These are phyloP conservation scores for Tulasnella sp. DNA, from an alignment of 768 basidiomycete species.

Conservation along the genomic window DNA sequence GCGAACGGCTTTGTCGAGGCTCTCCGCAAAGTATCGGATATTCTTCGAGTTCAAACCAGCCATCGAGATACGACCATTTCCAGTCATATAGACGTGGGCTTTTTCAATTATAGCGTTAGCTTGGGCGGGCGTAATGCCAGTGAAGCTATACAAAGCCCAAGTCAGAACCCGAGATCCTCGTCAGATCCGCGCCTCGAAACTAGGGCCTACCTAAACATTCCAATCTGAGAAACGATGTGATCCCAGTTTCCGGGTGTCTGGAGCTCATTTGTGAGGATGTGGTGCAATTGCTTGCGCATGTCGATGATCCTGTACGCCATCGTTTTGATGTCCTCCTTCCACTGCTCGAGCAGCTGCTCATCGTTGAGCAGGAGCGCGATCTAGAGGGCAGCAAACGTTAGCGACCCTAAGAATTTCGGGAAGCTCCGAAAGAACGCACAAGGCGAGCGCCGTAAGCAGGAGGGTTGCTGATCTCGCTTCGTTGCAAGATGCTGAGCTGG, in stretches of 20 bases:
- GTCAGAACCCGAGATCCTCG: constrained; percentile 25
- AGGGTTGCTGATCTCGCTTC: constrained; percentile 94
- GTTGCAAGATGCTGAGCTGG: constrained; percentile 85
- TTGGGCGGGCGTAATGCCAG: constrained; percentile 67
- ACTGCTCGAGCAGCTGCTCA: constrained; percentile 68
- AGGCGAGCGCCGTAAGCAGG: constrained; percentile 86
- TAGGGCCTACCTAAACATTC: constrained; percentile 81
- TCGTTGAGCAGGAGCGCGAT: constrained; percentile 79
- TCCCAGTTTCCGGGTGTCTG: constrained; percentile 91
- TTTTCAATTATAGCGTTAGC: constrained; percentile 63
- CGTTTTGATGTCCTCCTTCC: constrained; percentile 83
- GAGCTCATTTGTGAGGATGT: constrained; percentile 67
- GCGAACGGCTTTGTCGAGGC: constrained; percentile 64
- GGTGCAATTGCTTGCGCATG: constrained; percentile 79
- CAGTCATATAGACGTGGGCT: constrained; percentile 80
- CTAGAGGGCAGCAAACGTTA: constrained; percentile 38
- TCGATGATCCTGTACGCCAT: constrained; percentile 92
- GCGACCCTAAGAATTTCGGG: not conserved
- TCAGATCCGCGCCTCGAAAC: not conserved
- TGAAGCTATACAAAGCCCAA: constrained; percentile 54
- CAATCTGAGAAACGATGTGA: constrained; percentile 95
- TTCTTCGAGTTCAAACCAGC: constrained; percentile 82
- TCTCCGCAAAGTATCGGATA: constrained; percentile 67
- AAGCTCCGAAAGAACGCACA: constrained; percentile 39
- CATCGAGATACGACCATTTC: constrained; percentile 91